Base-by-base conservation (phyloP, 257 asterid genomes). In the Solanum chiquidenum region DNA sequence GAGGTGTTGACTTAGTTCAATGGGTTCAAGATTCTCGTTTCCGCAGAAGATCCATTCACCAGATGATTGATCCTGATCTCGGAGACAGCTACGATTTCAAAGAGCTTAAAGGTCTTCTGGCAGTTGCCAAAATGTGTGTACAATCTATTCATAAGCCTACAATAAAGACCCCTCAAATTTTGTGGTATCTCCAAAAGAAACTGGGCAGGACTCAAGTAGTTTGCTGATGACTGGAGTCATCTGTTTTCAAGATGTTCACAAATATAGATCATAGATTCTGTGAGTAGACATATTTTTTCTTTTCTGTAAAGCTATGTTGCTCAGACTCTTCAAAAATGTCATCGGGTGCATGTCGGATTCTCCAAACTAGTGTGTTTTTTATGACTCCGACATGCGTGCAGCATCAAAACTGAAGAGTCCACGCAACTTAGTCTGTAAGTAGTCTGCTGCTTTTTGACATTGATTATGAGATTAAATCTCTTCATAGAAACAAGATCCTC, bases 41-140 rank as follows among this genome's bases (percentile, higher is more conserved):
- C 42, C 68, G 44, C 11, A 88, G 94, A 7, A 92, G 88, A 88
- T 93, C 98, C 58, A 91, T 94, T 49, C 94, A 90, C 89, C 91
- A 91, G 89, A 95, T 95, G 95, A 87, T 95, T 12, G 98, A 95
- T 91, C 98, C 99, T n/a, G 99, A 97, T 37, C 93, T 95, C 62
- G 98, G 98, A 4, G 91, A 91, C 87, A 92, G 86, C 88, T 95
- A 95, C 6, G 90, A 94, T 86, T 83, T 92, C 5, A 91, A 89
- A 88, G 99, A 95, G 90, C 94, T 95, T 9, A 91, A 89, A 79
- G 85, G 91, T 79, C 99, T 97, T 35, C 52, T 97, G 49, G 91
- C 91, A 82, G 95, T 95, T 82, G 98, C 98, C 69, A 95, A 94
- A 89, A 84, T 96, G 86, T 96, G 98, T 91, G 90, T 95, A 80